A percentile compares a stretch with the other conserved stretches of the same genome.
phyloP scores from a whole-genome alignment of 331 rosid genomes.

The Acacia pycnantha region DNA sequence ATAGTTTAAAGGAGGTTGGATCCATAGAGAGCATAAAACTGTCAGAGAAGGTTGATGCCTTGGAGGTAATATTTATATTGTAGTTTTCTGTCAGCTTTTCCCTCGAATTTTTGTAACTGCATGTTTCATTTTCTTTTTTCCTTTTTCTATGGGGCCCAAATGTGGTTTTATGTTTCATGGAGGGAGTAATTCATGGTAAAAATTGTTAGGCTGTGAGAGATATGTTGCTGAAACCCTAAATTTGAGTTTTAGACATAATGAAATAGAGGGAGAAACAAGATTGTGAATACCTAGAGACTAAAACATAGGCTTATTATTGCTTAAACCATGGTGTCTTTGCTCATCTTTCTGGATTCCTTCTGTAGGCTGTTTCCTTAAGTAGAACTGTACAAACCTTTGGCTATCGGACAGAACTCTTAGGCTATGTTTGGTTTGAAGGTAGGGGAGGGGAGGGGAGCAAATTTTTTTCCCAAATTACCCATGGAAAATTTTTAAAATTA shows the following conservation, averaged over 20 bases:
- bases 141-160: background rate
- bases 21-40: conserved; percentile 47
- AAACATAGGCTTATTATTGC: background rate
- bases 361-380: background rate
- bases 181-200: conserved; percentile 12
- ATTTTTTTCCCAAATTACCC: too few relatives aligned
- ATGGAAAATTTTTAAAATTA: too few relatives aligned
- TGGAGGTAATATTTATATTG: conserved; percentile 67
- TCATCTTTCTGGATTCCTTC: background rate
- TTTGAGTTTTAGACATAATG: conserved; percentile 11
- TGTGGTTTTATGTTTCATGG: background rate
- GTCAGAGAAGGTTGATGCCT: conserved; percentile 77
- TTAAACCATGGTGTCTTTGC: background rate
- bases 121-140: background rate
- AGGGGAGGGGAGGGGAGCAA: too few relatives aligned
- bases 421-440: too few relatives aligned
- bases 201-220: conserved; percentile 6
- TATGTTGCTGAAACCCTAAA: conserved; percentile 10
- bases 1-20: conserved; percentile 59
- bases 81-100: conserved; percentile 15
- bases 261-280: conserved; percentile 20
- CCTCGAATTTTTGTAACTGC: background rate
- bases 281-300: background rate
- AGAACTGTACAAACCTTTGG: background rate
- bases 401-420: background rate